phyloP scores from a whole-genome alignment of 345 rosid species.

The Nephelium lappaceum region DNA sequence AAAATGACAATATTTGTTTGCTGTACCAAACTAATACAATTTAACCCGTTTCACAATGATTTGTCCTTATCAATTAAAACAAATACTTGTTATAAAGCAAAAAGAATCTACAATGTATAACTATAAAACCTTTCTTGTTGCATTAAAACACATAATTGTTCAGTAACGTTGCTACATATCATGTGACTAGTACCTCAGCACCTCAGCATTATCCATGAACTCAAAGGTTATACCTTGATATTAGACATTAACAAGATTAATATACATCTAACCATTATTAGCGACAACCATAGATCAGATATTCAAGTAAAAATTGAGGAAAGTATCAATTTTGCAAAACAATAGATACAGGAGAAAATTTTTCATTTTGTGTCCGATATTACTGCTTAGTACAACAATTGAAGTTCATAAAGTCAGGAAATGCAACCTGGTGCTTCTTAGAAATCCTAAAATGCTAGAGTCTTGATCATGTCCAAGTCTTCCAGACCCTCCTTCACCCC shows the following conservation, averaged over 20 bases:
- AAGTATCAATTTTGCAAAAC: slow-evolving; percentile 7
- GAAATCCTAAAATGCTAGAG: slow-evolving; percentile 66
- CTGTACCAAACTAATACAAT: no score
- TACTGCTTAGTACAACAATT: not conserved
- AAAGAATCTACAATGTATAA: no score
- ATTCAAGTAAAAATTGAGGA: not conserved
- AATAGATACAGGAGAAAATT: not conserved
- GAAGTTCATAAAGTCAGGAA: slow-evolving; percentile 16
- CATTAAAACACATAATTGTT: no score
- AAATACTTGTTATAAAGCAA: no score
- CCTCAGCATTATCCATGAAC: not conserved
- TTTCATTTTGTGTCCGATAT: not conserved
- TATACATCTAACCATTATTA: not conserved
- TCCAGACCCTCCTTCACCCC: slow-evolving; percentile 90
- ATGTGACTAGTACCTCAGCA: not conserved
- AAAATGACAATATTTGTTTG: no score
- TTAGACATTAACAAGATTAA: not conserved
- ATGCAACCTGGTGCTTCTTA: slow-evolving; percentile 67
- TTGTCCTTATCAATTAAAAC: not conserved
- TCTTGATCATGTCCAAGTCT: slow-evolving; percentile 91
- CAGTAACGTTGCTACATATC: not conserved
- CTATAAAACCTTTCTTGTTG: no score
- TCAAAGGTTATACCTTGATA: not conserved
- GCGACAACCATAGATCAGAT: not conserved
- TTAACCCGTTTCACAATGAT: no score